A percentile compares a stretch with the other conserved stretches of the same genome.
phyloP scores from a whole-genome alignment of 805 yeast genomes.

The Metschnikowia sp. region DNA sequence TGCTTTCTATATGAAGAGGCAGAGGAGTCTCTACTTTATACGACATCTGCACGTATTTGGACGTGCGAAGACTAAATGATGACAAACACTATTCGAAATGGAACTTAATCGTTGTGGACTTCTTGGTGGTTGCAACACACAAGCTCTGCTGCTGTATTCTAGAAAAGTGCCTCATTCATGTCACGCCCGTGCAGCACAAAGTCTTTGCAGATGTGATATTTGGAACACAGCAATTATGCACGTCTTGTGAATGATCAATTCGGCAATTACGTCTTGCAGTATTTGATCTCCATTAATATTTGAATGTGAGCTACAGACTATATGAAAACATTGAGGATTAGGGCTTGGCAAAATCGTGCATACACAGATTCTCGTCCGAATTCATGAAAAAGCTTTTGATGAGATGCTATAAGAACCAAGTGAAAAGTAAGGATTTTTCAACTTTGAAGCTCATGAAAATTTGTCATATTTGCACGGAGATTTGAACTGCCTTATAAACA shows the following conservation, averaged over 20 bases:
- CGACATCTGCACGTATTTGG: conserved; percentile 50
- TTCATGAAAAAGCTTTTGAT: conserved; percentile 89
- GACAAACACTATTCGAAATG: too few species aligned
- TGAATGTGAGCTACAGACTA: conserved; percentile 36
- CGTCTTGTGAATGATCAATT: conserved; percentile 73
- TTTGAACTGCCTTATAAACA: conserved; percentile 62
- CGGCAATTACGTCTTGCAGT: conserved; percentile 81
- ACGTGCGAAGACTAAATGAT: conserved; percentile 36
- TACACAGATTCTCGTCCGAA: conserved; percentile 90
- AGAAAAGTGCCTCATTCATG: conserved; percentile 56
- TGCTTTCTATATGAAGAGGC: conserved; percentile 67
- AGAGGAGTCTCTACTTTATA: conserved; percentile 55
- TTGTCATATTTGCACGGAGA: conserved; percentile 51
- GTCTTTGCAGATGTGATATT: conserved; percentile 54
- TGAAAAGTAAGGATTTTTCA: conserved; percentile 19
- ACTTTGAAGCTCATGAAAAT: conserved; percentile 46
- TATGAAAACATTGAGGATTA: conserved; percentile 49
- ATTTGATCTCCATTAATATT: conserved; percentile 68
- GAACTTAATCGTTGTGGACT: conserved; percentile 57
- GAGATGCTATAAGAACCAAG: conserved; percentile 41
- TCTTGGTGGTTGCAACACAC: conserved; percentile 71
- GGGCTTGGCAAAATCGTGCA: conserved; percentile 57
- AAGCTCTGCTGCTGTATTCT: conserved; percentile 84
- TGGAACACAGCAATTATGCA: conserved; percentile 46
- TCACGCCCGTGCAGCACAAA: conserved; percentile 53